Conservation (phyloP, 805 yeast genomes). For the Zygosaccharomyces gambellarensis region DNA sequence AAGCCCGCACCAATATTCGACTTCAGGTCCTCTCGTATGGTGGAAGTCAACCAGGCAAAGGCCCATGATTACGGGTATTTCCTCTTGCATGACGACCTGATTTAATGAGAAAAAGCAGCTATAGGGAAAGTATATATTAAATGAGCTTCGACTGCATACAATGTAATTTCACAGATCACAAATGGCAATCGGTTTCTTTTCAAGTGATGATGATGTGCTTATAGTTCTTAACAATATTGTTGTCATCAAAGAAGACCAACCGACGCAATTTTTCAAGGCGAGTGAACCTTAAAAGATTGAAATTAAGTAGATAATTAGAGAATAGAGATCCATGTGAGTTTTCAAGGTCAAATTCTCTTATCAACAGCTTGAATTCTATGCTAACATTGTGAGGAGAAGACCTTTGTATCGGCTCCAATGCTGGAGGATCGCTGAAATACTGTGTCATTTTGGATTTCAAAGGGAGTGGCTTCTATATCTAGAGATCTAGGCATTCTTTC, state of each 20-base stretch:
- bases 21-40: constrained; percentile 89
- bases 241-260: background rate
- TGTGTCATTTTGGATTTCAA: no score
- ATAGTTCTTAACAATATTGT: background rate
- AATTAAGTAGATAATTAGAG: background rate
- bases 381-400: background rate
- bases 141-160: background rate
- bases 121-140: background rate
- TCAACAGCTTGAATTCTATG: background rate
- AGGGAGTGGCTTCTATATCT: no score
- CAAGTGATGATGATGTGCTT: background rate
- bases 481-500: no score
- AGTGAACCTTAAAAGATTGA: background rate
- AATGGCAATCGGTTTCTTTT: background rate
- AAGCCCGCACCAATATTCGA: constrained; percentile 76
- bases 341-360: background rate
- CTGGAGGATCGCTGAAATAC: background rate
- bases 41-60: constrained; percentile 90
- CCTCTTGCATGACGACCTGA: constrained; percentile 5
- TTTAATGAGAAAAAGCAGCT: background rate
- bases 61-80: constrained; percentile 55
- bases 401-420: background rate
- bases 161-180: background rate
- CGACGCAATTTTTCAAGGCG: constrained; percentile 4
- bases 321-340: background rate